Base-by-base conservation (phyloP, 345 rosid species). In the Lepidium sativum region DNA sequence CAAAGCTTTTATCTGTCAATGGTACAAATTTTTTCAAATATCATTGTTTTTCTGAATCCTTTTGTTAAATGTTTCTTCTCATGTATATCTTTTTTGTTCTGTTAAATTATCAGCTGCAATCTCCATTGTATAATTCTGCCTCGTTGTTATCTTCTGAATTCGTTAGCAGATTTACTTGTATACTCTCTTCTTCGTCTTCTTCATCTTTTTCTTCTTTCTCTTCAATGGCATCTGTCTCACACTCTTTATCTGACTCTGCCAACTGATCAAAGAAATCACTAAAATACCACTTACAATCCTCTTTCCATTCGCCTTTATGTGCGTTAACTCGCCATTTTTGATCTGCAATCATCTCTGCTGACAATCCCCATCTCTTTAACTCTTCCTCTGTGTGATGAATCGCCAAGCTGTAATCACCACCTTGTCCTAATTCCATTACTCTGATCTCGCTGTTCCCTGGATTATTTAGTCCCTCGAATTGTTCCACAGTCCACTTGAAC, bases 401-500 rank as follows among this genome's bases (percentile, higher is more conserved):
- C 0, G 97, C 92, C 40, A 95, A 68, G 79, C 97, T 95, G 75
- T 95, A 88, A 20, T 91, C 96, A 51, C 95, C 94, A 0, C 95
- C 89, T 1, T 54, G 70, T 64, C 97, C 96, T 58, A 86, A 48
- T 73, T 86, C 86, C 97, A 95, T 86, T 31, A 88, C 90, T 8
- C 97, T 80, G 50, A 66, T 50, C 80, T 72, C 97, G 16, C 95
- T 91, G 73, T 91, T 95, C 4, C 79, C 89, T 0, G 57, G 84
- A 75, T 95, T 95, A 70, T 86, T 88, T 29, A 95, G 73, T 14
- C 2, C 74, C 76, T 95, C 97, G 5, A 91, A 88, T 55, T 91
- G 97, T 54, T 88, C 89, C 1, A 95, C 96, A 0, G 87, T 85
- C 97, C 99, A 91, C 77, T 91, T 88, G 76, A 91, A 91, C 99